Evolutionary conservation across 2,329 filamentous ascomycete genomes (phyloP).

Genomic region (Fusarium nisikadoi): DNA sequence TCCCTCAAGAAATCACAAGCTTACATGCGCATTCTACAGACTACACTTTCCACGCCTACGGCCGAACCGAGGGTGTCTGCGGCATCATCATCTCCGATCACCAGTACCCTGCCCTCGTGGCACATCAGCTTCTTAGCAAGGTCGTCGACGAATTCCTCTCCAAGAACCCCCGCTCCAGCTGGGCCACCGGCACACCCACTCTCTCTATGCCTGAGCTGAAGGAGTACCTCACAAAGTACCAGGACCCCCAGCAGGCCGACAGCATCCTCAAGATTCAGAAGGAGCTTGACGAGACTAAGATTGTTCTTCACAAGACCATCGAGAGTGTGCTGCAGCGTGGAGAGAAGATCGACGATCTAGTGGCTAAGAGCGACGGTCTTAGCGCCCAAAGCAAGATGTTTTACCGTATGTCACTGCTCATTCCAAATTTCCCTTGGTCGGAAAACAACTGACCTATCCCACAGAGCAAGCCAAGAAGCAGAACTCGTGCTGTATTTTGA

Average conservation of each 20-base stretch:
- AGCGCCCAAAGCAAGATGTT: slow-evolving; percentile 98
- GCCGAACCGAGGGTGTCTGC: slow-evolving; percentile 77
- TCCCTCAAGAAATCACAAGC: not conserved
- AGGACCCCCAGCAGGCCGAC: slow-evolving; percentile 89
- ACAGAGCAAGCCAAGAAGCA: slow-evolving; percentile 79
- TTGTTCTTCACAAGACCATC: slow-evolving; percentile 96
- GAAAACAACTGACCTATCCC: slow-evolving; percentile 9
- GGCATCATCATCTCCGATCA: slow-evolving; percentile 82
- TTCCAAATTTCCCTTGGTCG: not conserved
- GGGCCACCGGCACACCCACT: slow-evolving; percentile 64
- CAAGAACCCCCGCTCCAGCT: slow-evolving; percentile 77
- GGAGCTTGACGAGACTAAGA: slow-evolving; percentile 97
- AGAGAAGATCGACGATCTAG: slow-evolving; percentile 95
- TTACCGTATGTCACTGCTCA: slow-evolving; percentile 71
- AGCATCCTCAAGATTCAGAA: slow-evolving; percentile 96
- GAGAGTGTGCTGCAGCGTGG: slow-evolving; percentile 87
- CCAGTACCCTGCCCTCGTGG: slow-evolving; percentile 80
- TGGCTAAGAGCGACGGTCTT: slow-evolving; percentile 91
- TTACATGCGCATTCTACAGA: slow-evolving; percentile 51
- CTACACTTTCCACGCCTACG: slow-evolving; percentile 83
- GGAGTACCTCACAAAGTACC: slow-evolving; percentile 79
- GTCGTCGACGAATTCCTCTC: slow-evolving; percentile 87
- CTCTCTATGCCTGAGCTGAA: slow-evolving; percentile 78
- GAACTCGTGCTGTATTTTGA: slow-evolving; percentile 79
- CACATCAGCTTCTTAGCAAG: slow-evolving; percentile 87